Percentiles rank a stretch among this genome's conserved stretches.
Conservation (phyloP, 306 rosid genomes). For the Cucumis cinereus region DNA sequence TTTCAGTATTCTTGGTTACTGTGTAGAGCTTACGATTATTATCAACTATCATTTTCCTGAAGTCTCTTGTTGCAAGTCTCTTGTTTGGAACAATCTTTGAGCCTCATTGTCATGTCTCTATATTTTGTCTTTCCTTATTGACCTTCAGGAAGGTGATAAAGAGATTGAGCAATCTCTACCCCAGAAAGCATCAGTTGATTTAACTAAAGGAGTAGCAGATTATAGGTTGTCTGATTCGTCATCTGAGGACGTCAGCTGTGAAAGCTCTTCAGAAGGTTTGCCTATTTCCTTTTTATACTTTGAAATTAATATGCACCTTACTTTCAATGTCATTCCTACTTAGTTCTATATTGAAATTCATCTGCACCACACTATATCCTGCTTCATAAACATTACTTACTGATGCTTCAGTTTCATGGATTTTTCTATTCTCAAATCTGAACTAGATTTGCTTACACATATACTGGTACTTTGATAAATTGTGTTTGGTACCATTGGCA, state of each 20-base stretch:
- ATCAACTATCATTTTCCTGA: conserved; percentile 10
- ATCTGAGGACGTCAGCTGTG: conserved; percentile 26
- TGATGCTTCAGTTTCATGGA: background rate
- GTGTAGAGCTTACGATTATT: conserved; percentile 22
- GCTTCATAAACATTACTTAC: background rate
- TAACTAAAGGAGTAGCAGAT: conserved; percentile 28
- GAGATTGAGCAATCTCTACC: conserved; percentile 24
- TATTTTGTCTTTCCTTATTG: conserved; percentile 44
- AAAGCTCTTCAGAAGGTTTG: conserved; percentile 38
- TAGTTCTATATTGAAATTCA: background rate
- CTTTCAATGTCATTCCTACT: background rate
- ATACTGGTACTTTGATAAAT: background rate
- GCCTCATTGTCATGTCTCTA: conserved; percentile 15
- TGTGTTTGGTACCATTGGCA: background rate
- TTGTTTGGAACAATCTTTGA: background rate
- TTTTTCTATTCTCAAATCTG: background rate
- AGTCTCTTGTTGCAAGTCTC: conserved; percentile 17
- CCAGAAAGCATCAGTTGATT: conserved; percentile 20
- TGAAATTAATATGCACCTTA: background rate
- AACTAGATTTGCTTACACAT: background rate
- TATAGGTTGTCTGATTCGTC: conserved; percentile 42
- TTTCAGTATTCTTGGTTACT: conserved; percentile 52
- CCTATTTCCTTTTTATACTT: conserved; percentile 8
- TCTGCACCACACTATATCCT: background rate
- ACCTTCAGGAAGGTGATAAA: conserved; percentile 38